Evolutionary conservation across 768 basidiomycete genomes (phyloP).

Genomic region (Omphalotus guepiniiformis): DNA sequence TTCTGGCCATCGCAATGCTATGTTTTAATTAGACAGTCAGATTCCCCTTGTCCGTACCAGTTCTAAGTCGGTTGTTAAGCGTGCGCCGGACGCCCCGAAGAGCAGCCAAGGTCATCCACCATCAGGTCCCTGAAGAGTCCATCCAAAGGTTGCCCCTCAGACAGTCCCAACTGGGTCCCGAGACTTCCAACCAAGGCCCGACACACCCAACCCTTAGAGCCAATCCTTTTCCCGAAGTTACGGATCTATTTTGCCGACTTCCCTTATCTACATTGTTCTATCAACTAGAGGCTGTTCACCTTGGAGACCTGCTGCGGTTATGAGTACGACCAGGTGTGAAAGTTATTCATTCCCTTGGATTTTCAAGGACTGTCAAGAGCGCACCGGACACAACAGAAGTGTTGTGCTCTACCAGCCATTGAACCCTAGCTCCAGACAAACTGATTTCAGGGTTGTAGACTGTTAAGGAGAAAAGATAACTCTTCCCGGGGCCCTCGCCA

Average conservation of each 20-base stretch:
- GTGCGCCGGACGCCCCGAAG: conserved; percentile 53
- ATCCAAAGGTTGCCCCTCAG: conserved; percentile 33
- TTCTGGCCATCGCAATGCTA: conserved; percentile 75
- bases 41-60: conserved; percentile 80
- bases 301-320: conserved; percentile 80
- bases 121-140: conserved; percentile 37
- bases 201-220: conserved; percentile 60
- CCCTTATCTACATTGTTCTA: conserved; percentile 79
- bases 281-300: conserved; percentile 80
- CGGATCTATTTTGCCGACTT: conserved; percentile 73
- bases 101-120: conserved; percentile 49
- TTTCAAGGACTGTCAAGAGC: conserved; percentile 69
- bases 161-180: conserved; percentile 37
- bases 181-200: conserved; percentile 43
- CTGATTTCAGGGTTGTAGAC: conserved; percentile 68
- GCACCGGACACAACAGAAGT: conserved; percentile 69
- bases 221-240: conserved; percentile 78
- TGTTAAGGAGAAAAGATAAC: conserved; percentile 79
- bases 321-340: conserved; percentile 72
- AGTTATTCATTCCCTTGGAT: conserved; percentile 70
- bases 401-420: conserved; percentile 69
- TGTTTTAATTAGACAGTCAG: conserved; percentile 84
- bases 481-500: conserved; percentile 73
- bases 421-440: conserved; percentile 72
- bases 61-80: conserved; percentile 70